phyloP scores from a whole-genome alignment of 495 filamentous ascomycete genomes.

The Pseudevernia furfuracea region DNA sequence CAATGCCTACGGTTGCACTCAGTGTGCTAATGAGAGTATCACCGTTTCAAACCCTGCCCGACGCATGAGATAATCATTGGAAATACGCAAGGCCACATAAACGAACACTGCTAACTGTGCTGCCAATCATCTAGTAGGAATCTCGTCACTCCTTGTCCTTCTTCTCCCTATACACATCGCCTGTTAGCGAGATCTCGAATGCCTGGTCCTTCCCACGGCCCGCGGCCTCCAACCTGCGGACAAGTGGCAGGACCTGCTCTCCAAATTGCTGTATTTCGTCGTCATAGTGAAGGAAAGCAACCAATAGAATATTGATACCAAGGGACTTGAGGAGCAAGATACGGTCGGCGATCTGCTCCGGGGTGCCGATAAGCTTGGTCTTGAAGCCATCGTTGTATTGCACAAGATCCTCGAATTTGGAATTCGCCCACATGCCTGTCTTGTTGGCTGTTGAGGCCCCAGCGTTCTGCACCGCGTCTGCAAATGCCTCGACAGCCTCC shows the following conservation, averaged over 20 bases:
- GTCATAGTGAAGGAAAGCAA: constrained; percentile 42
- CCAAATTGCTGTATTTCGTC: constrained; percentile 43
- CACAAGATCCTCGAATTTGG: constrained; percentile 41
- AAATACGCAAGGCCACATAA: background rate
- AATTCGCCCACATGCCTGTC: constrained; percentile 42
- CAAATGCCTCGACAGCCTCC: constrained; percentile 41
- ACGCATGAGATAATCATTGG: background rate
- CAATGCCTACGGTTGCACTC: background rate
- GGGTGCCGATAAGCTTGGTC: constrained; percentile 43
- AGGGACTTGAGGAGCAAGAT: constrained; percentile 42
- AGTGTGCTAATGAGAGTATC: background rate
- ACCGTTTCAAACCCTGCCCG: background rate
- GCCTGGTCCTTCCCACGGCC: constrained; percentile 40
- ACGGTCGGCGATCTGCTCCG: constrained; percentile 41
- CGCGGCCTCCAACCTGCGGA: constrained; percentile 37
- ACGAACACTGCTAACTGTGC: background rate
- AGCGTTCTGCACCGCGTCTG: constrained; percentile 38
- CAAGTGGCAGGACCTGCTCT: constrained; percentile 36
- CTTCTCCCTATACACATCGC: constrained; percentile 35
- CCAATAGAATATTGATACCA: constrained; percentile 37
- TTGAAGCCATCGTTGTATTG: constrained; percentile 48
- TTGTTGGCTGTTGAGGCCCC: constrained; percentile 29
- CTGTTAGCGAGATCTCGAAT: constrained; percentile 36
- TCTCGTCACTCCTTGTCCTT: constrained; percentile 6
- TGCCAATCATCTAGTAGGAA: background rate